Evolutionary conservation across 2,329 filamentous ascomycete genomes (phyloP).

Genomic region (Ceratocystis ficicola): DNA sequence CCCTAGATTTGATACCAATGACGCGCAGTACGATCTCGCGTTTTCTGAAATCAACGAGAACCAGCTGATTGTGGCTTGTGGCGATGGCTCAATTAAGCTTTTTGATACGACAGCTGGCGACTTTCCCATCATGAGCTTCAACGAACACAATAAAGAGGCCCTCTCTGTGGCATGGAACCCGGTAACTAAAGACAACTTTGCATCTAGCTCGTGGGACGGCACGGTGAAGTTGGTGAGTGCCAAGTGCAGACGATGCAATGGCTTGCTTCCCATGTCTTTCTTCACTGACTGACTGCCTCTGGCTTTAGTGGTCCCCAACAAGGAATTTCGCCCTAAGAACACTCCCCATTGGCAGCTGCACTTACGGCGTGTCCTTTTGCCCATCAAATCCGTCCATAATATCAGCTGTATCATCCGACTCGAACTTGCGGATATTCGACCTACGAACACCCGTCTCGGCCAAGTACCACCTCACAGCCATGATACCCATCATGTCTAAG

Average conservation of each 20-base stretch:
- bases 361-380: conserved; percentile 83
- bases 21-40: conserved; percentile 84
- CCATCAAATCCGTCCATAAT: conserved; percentile 77
- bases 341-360: conserved; percentile 82
- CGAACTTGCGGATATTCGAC: conserved; percentile 81
- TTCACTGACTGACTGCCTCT: neutral
- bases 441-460: conserved; percentile 74
- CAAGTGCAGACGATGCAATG: neutral
- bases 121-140: conserved; percentile 83
- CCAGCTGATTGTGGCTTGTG: conserved; percentile 77
- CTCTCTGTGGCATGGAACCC: conserved; percentile 91
- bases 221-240: conserved; percentile 67
- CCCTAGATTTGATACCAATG: conserved; percentile 82
- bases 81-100: conserved; percentile 88
- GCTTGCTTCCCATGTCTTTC: neutral
- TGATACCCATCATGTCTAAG: conserved; percentile 53
- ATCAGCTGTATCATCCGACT: conserved; percentile 80
- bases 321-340: conserved; percentile 64
- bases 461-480: conserved; percentile 72
- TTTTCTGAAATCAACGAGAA: conserved; percentile 97
- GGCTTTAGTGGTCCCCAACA: conserved; percentile 64
- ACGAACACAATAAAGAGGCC: conserved; percentile 85
- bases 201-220: conserved; percentile 90
- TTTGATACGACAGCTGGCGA: conserved; percentile 73
- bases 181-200: conserved; percentile 77